A percentile compares a stretch with the other conserved stretches of the same genome.
phyloP scores from a whole-genome alignment of 106 monocot species.

The Agapanthus africanus region DNA sequence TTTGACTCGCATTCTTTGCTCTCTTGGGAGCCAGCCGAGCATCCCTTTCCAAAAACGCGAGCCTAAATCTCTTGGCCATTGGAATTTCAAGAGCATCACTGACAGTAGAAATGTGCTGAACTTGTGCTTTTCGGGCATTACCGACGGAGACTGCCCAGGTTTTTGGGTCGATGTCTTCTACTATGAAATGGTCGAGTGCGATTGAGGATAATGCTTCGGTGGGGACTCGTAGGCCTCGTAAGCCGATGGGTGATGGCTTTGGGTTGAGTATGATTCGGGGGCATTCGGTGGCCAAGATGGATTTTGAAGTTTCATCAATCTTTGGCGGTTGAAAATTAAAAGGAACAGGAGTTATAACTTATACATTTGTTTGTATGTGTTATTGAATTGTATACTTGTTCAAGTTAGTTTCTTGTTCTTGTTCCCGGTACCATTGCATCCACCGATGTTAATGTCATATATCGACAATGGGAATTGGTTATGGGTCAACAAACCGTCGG shows the following conservation, averaged over 20 bases:
- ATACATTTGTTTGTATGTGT: too few relatives aligned
- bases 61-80: constrained; percentile 80
- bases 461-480: too few relatives aligned
- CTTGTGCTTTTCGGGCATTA: constrained; percentile 6
- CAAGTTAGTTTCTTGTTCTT: too few relatives aligned
- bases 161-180: constrained; percentile 72
- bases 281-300: constrained; percentile 55
- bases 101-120: background rate
- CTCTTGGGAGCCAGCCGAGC: constrained; percentile 83
- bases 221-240: too few relatives aligned
- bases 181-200: constrained; percentile 46
- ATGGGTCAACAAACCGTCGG: too few relatives aligned
- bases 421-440: too few relatives aligned
- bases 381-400: too few relatives aligned
- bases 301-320: constrained; percentile 66
- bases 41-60: constrained; percentile 82
- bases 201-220: constrained; percentile 35
- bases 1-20: constrained; percentile 81
- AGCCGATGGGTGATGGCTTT: constrained; percentile 30
- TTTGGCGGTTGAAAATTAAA: constrained; percentile 49
- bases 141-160: constrained; percentile 50
- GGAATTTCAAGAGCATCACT: constrained; percentile 27
- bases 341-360: too few relatives aligned
- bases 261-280: constrained; percentile 78
- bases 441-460: too few relatives aligned